Percentiles rank a stretch among this genome's conserved stretches.
These are phyloP conservation scores for Cercospora sesami DNA, from an alignment of 2,329 filamentous ascomycete species.

Conservation along the genomic window DNA sequence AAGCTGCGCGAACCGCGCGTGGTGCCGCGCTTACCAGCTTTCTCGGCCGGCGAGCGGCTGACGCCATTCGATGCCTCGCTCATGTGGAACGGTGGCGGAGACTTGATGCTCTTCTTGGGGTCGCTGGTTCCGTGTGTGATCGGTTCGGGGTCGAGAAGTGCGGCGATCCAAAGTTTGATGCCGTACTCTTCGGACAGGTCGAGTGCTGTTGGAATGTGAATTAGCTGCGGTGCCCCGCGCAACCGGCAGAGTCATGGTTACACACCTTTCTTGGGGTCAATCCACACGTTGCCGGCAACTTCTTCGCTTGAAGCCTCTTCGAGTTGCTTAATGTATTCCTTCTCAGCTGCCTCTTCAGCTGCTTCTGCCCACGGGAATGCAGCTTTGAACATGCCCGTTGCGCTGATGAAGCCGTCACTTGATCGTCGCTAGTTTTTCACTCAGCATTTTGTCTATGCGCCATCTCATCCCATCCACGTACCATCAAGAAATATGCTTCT, in stretches of 20 bases:
- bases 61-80: constrained; percentile 35
- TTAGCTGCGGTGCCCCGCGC: not conserved
- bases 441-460: constrained; percentile 11
- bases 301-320: constrained; percentile 82
- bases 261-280: constrained; percentile 70
- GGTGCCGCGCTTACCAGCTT: constrained; percentile 27
- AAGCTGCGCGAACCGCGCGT: constrained; percentile 52
- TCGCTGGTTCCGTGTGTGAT: constrained; percentile 68
- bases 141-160: constrained; percentile 84
- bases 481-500: constrained; percentile 94
- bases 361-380: constrained; percentile 71
- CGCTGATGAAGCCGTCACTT: constrained; percentile 79
- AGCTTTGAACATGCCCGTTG: constrained; percentile 90
- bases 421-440: constrained; percentile 64
- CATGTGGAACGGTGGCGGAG: constrained; percentile 72
- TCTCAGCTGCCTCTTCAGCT: constrained; percentile 72
- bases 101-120: constrained; percentile 64
- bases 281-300: constrained; percentile 96
- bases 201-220: constrained; percentile 60
- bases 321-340: constrained; percentile 80
- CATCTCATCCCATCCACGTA: constrained; percentile 19
- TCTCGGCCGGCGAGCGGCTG: constrained; percentile 29
- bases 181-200: constrained; percentile 82
- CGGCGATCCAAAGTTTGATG: constrained; percentile 82
- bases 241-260: not conserved